Percentiles rank a stretch among this genome's conserved stretches.
Conservation (phyloP, 2,329 filamentous ascomycete genomes). For the Neurospora crassa region DNA sequence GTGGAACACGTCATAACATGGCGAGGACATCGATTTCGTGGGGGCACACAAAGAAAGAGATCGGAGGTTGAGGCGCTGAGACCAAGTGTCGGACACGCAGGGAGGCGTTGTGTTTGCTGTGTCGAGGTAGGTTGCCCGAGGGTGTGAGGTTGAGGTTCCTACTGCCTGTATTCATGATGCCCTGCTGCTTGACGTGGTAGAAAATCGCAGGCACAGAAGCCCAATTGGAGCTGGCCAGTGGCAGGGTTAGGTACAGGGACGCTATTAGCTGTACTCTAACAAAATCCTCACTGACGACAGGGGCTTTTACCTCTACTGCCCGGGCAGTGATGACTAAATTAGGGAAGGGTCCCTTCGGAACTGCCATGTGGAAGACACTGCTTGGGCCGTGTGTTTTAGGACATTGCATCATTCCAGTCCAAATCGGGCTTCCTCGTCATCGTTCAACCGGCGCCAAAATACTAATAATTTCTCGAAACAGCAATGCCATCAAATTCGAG, state of each 20-base stretch:
- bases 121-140: not conserved
- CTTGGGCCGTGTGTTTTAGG: not conserved
- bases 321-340: slow-evolving; percentile 2
- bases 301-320: not conserved
- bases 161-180: not conserved
- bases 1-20: not conserved
- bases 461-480: not conserved
- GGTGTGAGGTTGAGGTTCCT: not conserved
- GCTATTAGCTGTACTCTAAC: not conserved
- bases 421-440: not conserved
- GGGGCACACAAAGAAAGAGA: not conserved
- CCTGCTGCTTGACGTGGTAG: not conserved
- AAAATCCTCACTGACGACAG: not conserved
- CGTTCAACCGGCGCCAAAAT: not conserved
- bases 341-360: not conserved
- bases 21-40: not conserved
- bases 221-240: not conserved
- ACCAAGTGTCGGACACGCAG: not conserved
- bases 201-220: not conserved
- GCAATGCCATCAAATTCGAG: not conserved
- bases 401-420: not conserved
- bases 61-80: not conserved
- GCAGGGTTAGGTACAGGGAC: not conserved
- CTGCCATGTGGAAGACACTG: slow-evolving; percentile 7
- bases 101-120: not conserved